A percentile compares a stretch with the other conserved stretches of the same genome.
phyloP scores from a whole-genome alignment of 2,329 filamentous ascomycete genomes.

The Trichoderma endophyticum region DNA sequence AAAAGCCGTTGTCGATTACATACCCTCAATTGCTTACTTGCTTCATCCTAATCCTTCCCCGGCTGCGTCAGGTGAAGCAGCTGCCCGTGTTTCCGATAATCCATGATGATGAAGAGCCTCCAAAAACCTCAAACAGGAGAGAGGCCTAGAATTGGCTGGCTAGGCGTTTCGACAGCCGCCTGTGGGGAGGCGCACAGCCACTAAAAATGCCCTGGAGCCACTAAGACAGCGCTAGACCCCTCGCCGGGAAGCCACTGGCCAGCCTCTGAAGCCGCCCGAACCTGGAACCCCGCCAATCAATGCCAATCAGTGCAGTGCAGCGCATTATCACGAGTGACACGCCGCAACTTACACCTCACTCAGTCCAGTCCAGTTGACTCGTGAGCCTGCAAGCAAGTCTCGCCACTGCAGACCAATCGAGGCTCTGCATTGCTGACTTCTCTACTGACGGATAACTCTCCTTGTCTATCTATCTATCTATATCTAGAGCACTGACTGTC shows the following conservation, averaged over 20 bases:
- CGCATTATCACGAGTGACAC: background rate
- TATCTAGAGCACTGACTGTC: background rate
- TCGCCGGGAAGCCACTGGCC: background rate
- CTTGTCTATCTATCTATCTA: background rate
- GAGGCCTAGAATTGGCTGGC: background rate
- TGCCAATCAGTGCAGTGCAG: background rate
- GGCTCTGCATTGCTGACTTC: background rate
- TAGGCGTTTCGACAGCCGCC: constrained; percentile 4
- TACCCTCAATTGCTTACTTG: too few relatives aligned
- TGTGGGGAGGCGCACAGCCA: background rate
- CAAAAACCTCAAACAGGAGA: background rate
- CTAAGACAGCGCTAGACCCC: background rate
- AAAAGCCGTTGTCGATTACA: background rate
- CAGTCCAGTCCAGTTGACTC: background rate
- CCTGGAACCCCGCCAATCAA: background rate
- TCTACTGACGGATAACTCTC: background rate
- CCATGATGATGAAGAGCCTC: background rate
- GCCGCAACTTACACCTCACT: background rate
- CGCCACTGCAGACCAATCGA: background rate
- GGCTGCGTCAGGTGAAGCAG: background rate
- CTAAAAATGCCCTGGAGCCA: background rate
- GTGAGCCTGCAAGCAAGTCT: background rate
- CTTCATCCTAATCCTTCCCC: too few relatives aligned
- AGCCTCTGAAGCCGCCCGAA: background rate
- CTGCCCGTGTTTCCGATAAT: constrained; percentile 1